These are phyloP conservation scores for Plasmodium fragile DNA, from an alignment of 169 alveolate genomes.

Conservation along the genomic window DNA sequence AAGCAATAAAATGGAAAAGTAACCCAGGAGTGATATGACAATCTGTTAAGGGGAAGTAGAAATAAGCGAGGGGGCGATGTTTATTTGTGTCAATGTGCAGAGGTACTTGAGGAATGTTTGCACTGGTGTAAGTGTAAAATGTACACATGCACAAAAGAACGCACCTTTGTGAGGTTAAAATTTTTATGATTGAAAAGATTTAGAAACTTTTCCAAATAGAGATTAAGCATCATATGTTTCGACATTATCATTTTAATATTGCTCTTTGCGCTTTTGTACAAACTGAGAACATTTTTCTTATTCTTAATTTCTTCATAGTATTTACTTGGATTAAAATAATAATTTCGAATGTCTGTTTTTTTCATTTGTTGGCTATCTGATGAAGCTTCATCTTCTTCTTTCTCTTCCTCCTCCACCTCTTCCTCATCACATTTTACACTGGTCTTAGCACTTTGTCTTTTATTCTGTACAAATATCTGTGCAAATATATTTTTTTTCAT, in stretches of 20 bases:
- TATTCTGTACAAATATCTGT: slow-evolving; percentile 71
- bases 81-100: background rate
- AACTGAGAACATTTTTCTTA: slow-evolving; percentile 35
- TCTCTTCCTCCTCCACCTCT: background rate
- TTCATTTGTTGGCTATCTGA: slow-evolving; percentile 28
- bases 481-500: slow-evolving; percentile 65
- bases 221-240: slow-evolving; percentile 66
- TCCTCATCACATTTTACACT: slow-evolving; percentile 53
- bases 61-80: background rate
- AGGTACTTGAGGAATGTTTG: background rate
- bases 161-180: slow-evolving; percentile 68
- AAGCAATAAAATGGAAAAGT: slow-evolving; percentile 48
- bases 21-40: slow-evolving; percentile 47
- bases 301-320: slow-evolving; percentile 62
- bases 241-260: slow-evolving; percentile 52
- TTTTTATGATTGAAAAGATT: slow-evolving; percentile 67
- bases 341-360: slow-evolving; percentile 20
- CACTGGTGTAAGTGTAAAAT: background rate
- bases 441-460: slow-evolving; percentile 27
- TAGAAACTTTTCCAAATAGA: slow-evolving; percentile 49
- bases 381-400: slow-evolving; percentile 22
- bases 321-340: slow-evolving; percentile 38
- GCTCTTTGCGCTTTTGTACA: slow-evolving; percentile 57
- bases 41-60: slow-evolving; percentile 25
- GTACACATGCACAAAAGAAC: background rate